Percentiles rank a stretch among this genome's conserved stretches.
These are phyloP conservation scores for Chimonanthus praecox DNA, from an alignment of 164 flowering plant genomes.

Conservation along the genomic window DNA sequence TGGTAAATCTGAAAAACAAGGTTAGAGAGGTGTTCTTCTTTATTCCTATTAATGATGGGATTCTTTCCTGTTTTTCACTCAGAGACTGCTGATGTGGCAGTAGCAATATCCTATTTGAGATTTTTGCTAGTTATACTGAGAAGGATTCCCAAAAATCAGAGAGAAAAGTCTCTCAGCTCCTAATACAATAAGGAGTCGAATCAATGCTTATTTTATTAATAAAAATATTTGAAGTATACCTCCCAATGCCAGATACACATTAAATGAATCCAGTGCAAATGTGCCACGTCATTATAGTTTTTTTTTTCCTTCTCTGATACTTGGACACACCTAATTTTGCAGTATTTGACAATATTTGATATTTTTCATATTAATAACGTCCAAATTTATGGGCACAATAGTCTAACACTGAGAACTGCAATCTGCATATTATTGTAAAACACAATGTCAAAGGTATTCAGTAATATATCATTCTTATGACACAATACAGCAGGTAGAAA, in stretches of 20 bases:
- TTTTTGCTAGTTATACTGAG: neutral
- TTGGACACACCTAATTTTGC: neutral
- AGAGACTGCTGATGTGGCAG: neutral
- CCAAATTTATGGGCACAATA: neutral
- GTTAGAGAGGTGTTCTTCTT: constrained; percentile 17
- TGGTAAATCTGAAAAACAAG: constrained; percentile 70
- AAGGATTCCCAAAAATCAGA: neutral
- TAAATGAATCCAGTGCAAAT: neutral
- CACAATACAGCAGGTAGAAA: neutral
- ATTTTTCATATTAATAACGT: neutral
- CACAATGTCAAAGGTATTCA: neutral
- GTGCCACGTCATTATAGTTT: neutral
- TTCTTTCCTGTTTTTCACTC: neutral
- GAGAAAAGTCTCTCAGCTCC: neutral
- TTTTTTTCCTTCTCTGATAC: neutral
- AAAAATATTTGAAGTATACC: too few species aligned
- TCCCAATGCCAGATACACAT: neutral
- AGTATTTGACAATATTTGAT: neutral
- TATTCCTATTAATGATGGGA: neutral
- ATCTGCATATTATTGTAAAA: neutral
- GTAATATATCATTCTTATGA: neutral
- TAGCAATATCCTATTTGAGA: neutral
- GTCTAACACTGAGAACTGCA: neutral
- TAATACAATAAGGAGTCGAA: too few species aligned
- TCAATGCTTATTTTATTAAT: too few species aligned